These are phyloP conservation scores for Gnomoniopsis smithogilvyi DNA, from an alignment of 2,329 filamentous ascomycete genomes.

Conservation along the genomic window DNA sequence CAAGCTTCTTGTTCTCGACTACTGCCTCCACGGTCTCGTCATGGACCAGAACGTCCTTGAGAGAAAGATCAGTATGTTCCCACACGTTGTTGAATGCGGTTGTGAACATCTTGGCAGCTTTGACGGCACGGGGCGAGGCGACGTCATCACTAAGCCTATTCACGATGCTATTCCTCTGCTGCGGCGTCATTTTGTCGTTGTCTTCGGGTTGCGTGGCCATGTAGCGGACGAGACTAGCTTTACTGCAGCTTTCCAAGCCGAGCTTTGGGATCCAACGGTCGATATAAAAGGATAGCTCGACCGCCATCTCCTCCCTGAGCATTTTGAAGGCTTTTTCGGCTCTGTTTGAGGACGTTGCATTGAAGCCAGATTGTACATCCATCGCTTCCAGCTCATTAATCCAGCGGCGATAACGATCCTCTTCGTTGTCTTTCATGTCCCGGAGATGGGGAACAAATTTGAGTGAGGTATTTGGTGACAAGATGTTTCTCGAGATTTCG, in stretches of 20 bases:
- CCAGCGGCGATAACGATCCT: conserved; percentile 53
- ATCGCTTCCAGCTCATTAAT: conserved; percentile 55
- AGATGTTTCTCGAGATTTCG: conserved; percentile 56
- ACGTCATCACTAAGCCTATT: conserved; percentile 43
- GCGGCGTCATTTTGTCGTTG: conserved; percentile 48
- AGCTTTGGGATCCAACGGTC: conserved; percentile 51
- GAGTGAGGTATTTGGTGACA: conserved; percentile 58
- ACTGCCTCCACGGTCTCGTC: conserved; percentile 53
- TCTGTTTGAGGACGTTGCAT: conserved; percentile 42
- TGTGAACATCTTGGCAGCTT: conserved; percentile 48
- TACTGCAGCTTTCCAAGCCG: conserved; percentile 48
- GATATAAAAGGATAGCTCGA: conserved; percentile 49
- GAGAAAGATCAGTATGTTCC: conserved; percentile 40
- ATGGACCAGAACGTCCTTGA: conserved; percentile 50
- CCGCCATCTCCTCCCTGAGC: conserved; percentile 49
- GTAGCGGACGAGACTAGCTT: conserved; percentile 48
- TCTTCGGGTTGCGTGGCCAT: conserved; percentile 46
- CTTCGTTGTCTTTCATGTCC: conserved; percentile 55
- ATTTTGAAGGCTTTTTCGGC: conserved; percentile 48
- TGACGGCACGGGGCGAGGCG: conserved; percentile 39
- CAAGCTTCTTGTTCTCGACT: conserved; percentile 51
- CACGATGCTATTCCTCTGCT: conserved; percentile 51
- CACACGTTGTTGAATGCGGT: conserved; percentile 58
- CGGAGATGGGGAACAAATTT: conserved; percentile 58
- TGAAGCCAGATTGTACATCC: conserved; percentile 56